Evolutionary conservation across 2,329 filamentous ascomycete genomes (phyloP).

Genomic region (Colletotrichum sp.): DNA sequence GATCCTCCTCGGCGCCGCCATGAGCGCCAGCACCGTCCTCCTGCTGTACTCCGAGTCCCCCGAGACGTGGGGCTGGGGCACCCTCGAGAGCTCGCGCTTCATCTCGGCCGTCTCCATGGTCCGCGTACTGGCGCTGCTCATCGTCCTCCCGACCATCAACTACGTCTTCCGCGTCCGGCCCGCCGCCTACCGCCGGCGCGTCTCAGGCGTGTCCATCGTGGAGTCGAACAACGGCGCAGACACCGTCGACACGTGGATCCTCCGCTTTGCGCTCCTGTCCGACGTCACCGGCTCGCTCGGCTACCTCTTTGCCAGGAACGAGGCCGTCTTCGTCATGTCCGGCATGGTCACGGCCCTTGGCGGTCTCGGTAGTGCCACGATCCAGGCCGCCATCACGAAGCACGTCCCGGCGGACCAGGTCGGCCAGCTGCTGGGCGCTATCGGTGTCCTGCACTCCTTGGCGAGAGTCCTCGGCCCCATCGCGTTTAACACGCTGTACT

Average conservation of each 20-base stretch:
- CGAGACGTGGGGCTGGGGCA: conserved; percentile 82
- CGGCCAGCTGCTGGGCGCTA: conserved; percentile 87
- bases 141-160: conserved; percentile 77
- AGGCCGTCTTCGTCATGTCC: conserved; percentile 70
- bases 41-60: conserved; percentile 83
- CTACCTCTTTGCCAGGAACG: conserved; percentile 69
- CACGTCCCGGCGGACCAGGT: conserved; percentile 84
- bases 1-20: conserved; percentile 79
- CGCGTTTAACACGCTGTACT: conserved; percentile 86
- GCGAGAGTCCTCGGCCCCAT: conserved; percentile 80
- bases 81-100: conserved; percentile 79
- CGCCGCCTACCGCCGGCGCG: conserved; percentile 44
- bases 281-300: conserved; percentile 79
- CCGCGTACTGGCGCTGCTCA: conserved; percentile 77
- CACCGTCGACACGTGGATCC: conserved; percentile 75
- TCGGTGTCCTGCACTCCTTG: conserved; percentile 83
- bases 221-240: conserved; percentile 74
- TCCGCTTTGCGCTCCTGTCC: conserved; percentile 76
- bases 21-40: conserved; percentile 81
- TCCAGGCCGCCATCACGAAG: conserved; percentile 86
- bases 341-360: conserved; percentile 79
- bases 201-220: conserved; percentile 35
- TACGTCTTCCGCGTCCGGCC: conserved; percentile 71
- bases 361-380: conserved; percentile 82
- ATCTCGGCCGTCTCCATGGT: conserved; percentile 79